Evolutionary conservation across 78 protist species (phyloP).

Genomic region (Dictyostelium purpureum): DNA sequence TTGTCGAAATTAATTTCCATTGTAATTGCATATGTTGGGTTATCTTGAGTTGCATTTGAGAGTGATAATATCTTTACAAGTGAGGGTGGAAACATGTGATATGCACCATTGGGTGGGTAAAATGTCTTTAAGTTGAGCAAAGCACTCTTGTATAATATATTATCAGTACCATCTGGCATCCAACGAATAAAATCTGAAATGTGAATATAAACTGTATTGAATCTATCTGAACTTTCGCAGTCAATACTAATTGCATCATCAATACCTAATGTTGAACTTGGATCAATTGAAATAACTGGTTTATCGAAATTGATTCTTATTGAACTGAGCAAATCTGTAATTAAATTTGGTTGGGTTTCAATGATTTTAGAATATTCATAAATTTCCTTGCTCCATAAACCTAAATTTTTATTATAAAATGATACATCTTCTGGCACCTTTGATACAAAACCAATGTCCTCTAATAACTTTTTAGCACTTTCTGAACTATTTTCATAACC

Average conservation of each 20-base stretch:
- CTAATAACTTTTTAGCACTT: not conserved
- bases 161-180: not conserved
- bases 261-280: not conserved
- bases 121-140: not conserved
- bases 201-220: conserved; percentile 2
- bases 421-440: not conserved
- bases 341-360: not conserved
- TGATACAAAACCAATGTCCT: not conserved
- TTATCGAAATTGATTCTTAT: not conserved
- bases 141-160: not conserved
- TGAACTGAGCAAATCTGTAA: not conserved
- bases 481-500: not conserved
- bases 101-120: not conserved
- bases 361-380: not conserved
- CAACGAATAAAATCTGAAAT: conserved; percentile 26
- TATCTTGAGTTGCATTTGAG: not conserved
- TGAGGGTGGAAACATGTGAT: conserved; percentile 8
- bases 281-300: conserved; percentile 19
- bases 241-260: conserved; percentile 47
- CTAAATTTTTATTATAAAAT: not conserved
- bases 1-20: not conserved
- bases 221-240: not conserved
- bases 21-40: not conserved
- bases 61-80: not conserved
- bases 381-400: not conserved